These are phyloP conservation scores for Calamus simplicifolius DNA, from an alignment of 176 grass and related monocot species.

Conservation along the genomic window DNA sequence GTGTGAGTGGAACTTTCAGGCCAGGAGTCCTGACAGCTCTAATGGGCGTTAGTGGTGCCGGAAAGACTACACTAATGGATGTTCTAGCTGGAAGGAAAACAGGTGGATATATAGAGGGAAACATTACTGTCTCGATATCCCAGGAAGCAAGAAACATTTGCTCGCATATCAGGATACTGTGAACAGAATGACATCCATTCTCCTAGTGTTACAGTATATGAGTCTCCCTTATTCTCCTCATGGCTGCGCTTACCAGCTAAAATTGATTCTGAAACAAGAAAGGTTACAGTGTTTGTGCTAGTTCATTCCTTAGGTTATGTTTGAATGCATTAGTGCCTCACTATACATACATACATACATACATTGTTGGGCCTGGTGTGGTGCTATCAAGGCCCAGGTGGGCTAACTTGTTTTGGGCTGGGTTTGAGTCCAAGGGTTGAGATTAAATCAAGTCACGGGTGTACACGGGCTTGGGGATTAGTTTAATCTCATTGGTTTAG, in stretches of 20 bases:
- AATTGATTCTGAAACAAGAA: slow-evolving; percentile 54
- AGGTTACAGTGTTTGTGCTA: slow-evolving; percentile 22
- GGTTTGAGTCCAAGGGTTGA: too few species aligned
- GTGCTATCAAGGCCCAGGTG: too few species aligned
- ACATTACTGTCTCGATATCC: slow-evolving; percentile 77
- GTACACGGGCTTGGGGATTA: too few species aligned
- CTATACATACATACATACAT: too few species aligned
- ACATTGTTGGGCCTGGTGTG: too few species aligned
- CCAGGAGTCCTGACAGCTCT: slow-evolving; percentile 83
- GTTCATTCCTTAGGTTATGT: too few species aligned
- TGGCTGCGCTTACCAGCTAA: slow-evolving; percentile 81
- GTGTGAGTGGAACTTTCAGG: slow-evolving; percentile 85
- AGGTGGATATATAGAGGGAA: slow-evolving; percentile 71
- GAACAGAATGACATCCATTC: slow-evolving; percentile 94
- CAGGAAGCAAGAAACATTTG: slow-evolving; percentile 92
- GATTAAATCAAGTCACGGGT: too few species aligned
- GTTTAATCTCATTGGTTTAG: too few species aligned
- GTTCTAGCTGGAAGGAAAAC: slow-evolving; percentile 95
- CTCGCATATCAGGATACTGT: slow-evolving; percentile 87
- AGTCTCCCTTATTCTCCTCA: slow-evolving; percentile 76
- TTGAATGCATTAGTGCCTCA: too few species aligned
- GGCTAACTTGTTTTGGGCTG: too few species aligned
- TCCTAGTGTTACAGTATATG: slow-evolving; percentile 73
- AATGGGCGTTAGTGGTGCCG: slow-evolving; percentile 95
- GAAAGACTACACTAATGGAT: slow-evolving; percentile 94